Evolutionary conservation across 2,329 filamentous ascomycete species (phyloP).

Genomic region (Bipolaris bicolor): DNA sequence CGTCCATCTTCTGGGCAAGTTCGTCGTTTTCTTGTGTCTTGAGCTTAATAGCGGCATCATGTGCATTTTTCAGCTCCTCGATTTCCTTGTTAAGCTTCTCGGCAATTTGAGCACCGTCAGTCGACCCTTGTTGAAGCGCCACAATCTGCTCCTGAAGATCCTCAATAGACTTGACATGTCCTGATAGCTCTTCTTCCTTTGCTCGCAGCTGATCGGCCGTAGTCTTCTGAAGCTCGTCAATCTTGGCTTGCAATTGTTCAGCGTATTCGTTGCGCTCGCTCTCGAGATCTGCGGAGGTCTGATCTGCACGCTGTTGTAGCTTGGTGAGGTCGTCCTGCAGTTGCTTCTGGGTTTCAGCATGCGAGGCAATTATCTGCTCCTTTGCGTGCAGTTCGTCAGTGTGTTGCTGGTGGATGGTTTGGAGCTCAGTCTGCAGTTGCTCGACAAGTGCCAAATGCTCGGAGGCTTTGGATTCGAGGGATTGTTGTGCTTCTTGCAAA

Average conservation of each 20-base stretch:
- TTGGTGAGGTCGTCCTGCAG: slow-evolving; percentile 34
- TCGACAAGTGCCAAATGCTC: slow-evolving; percentile 41
- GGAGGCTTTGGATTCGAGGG: slow-evolving; percentile 36
- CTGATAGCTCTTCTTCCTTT: slow-evolving; percentile 39
- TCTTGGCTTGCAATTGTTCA: slow-evolving; percentile 33
- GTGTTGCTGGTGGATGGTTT: slow-evolving; percentile 40
- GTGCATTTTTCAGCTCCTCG: slow-evolving; percentile 36
- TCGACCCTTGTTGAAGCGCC: slow-evolving; percentile 42
- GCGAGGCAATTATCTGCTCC: slow-evolving; percentile 39
- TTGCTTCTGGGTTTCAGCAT: slow-evolving; percentile 32
- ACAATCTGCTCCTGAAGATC: slow-evolving; percentile 43
- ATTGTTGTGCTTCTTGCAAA: slow-evolving; percentile 32
- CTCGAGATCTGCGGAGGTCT: slow-evolving; percentile 36
- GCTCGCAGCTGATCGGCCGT: slow-evolving; percentile 29
- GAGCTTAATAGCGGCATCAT: slow-evolving; percentile 38
- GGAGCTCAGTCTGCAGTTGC: slow-evolving; percentile 42
- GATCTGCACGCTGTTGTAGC: slow-evolving; percentile 40
- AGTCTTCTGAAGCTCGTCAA: slow-evolving; percentile 38
- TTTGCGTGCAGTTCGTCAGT: slow-evolving; percentile 41
- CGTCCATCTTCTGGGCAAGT: slow-evolving; percentile 41
- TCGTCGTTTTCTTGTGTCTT: slow-evolving; percentile 43
- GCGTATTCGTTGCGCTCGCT: slow-evolving; percentile 37
- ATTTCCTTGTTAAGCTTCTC: slow-evolving; percentile 43
- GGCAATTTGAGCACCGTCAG: slow-evolving; percentile 39
- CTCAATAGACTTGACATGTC: slow-evolving; percentile 42